phyloP scores from a whole-genome alignment of 192 early-diverging fungal genomes.

The Geranomyces variabilis region DNA sequence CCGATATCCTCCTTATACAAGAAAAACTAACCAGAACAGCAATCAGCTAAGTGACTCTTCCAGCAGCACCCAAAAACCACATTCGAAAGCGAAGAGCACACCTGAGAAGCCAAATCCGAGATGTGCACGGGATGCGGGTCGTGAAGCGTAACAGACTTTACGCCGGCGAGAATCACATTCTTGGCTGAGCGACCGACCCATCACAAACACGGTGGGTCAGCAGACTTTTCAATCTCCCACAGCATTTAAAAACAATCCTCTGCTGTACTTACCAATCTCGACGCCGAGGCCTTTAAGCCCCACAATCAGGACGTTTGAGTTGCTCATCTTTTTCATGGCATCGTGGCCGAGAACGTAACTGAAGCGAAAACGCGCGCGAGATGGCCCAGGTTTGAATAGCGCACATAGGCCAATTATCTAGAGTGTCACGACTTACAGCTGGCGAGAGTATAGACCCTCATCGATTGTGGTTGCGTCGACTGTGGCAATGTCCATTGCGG shows the following conservation, averaged over 20 bases:
- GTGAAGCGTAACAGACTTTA: slow-evolving; percentile 96
- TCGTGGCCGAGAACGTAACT: slow-evolving; percentile 70
- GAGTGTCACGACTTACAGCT: slow-evolving; percentile 75
- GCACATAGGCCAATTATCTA: neutral
- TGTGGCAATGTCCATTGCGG: slow-evolving; percentile 33
- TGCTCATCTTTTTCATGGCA: slow-evolving; percentile 98
- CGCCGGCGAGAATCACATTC: slow-evolving; percentile 97
- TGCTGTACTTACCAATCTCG: slow-evolving; percentile 98
- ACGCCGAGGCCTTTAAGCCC: slow-evolving; percentile 96
- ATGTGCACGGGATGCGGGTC: slow-evolving; percentile 78
- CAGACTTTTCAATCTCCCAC: no score
- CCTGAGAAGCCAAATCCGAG: slow-evolving; percentile 88
- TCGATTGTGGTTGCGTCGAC: slow-evolving; percentile 67
- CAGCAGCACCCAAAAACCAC: neutral
- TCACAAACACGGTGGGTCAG: neutral
- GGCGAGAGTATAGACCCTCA: slow-evolving; percentile 97
- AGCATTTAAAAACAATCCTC: no score
- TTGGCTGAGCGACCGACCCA: slow-evolving; percentile 70
- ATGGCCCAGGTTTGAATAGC: neutral
- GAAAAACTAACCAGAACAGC: slow-evolving; percentile 73
- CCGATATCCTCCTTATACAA: slow-evolving; percentile 82
- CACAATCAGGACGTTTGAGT: slow-evolving; percentile 93
- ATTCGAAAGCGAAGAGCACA: slow-evolving; percentile 29
- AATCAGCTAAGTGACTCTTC: neutral
- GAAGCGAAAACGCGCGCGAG: neutral